Conservation (phyloP, 2,329 filamentous ascomycete species). For the Neonectria faginata region DNA sequence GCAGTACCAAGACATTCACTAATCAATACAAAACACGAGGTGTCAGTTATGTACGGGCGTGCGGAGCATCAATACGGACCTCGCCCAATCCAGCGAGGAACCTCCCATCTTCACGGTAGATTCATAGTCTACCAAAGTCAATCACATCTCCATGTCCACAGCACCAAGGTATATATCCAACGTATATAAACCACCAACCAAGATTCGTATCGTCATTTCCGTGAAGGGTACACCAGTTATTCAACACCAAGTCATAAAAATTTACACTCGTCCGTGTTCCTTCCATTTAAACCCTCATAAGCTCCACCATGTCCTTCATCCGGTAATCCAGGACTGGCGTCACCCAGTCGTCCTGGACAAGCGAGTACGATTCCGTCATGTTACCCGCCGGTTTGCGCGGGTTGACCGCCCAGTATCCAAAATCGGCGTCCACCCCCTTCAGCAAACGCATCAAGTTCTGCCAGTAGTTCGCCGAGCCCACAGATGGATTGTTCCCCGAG, state of each 20-base stretch:
- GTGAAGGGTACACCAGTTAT: conserved; percentile 31
- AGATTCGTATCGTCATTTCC: conserved; percentile 4
- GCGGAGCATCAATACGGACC: not conserved
- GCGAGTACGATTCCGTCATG: conserved; percentile 68
- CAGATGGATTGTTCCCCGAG: conserved; percentile 63
- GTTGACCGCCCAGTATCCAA: conserved; percentile 78
- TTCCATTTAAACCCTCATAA: conserved; percentile 53
- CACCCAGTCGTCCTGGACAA: conserved; percentile 73
- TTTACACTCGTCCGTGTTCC: not conserved
- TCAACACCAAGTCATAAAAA: conserved; percentile 7
- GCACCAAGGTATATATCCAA: conserved; percentile 17
- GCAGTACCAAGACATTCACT: too few relatives aligned
- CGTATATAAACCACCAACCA: conserved; percentile 3
- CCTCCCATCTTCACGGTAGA: not conserved
- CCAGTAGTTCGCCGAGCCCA: conserved; percentile 75
- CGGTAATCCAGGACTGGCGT: conserved; percentile 72
- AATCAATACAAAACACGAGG: not conserved
- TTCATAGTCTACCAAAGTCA: not conserved
- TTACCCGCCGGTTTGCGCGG: conserved; percentile 71
- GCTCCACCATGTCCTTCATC: conserved; percentile 69
- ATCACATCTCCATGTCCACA: not conserved
- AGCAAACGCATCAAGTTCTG: conserved; percentile 70
- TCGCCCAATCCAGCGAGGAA: not conserved
- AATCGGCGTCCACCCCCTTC: conserved; percentile 69
- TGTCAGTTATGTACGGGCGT: not conserved